Conservation (phyloP, 2,329 filamentous ascomycete species). For the Colletotrichum tropicale region DNA sequence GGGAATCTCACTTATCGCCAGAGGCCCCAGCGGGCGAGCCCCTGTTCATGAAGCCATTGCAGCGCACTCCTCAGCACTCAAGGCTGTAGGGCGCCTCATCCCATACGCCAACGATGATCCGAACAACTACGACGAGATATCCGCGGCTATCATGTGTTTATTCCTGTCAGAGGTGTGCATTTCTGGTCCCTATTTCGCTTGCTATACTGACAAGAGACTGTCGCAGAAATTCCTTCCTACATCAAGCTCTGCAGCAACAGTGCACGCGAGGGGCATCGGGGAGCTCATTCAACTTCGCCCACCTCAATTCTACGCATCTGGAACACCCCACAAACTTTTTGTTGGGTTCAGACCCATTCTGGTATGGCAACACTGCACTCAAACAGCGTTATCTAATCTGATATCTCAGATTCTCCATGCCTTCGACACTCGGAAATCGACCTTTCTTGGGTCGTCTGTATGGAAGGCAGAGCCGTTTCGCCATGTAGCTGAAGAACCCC, state of each 20-base stretch:
- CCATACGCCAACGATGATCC: constrained; percentile 3
- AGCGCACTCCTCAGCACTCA: constrained; percentile 32
- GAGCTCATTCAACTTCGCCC: constrained; percentile 34
- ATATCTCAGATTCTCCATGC: constrained; percentile 35
- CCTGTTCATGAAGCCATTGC: constrained; percentile 28
- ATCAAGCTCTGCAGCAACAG: constrained; percentile 23
- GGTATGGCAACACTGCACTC: constrained; percentile 29
- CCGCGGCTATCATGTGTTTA: constrained; percentile 40
- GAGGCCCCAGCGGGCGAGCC: constrained; percentile 21
- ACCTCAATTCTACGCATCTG: constrained; percentile 33
- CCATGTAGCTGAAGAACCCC: constrained; percentile 24
- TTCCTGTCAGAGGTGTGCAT: constrained; percentile 29
- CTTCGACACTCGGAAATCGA: constrained; percentile 29
- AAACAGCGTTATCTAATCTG: too few species aligned
- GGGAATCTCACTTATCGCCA: constrained; percentile 30
- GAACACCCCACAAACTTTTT: constrained; percentile 40
- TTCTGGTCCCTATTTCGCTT: fast-evolving
- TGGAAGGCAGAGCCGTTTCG: constrained; percentile 37
- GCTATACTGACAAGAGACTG: background rate
- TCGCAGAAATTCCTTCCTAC: constrained; percentile 34
- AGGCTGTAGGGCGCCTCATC: constrained; percentile 27
- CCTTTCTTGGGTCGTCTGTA: constrained; percentile 31
- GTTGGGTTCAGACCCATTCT: constrained; percentile 42
- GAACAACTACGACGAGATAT: constrained; percentile 24
- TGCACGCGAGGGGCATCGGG: constrained; percentile 39